These are phyloP conservation scores for Cucurbita moschata DNA, from an alignment of 306 rosid species.

Conservation along the genomic window DNA sequence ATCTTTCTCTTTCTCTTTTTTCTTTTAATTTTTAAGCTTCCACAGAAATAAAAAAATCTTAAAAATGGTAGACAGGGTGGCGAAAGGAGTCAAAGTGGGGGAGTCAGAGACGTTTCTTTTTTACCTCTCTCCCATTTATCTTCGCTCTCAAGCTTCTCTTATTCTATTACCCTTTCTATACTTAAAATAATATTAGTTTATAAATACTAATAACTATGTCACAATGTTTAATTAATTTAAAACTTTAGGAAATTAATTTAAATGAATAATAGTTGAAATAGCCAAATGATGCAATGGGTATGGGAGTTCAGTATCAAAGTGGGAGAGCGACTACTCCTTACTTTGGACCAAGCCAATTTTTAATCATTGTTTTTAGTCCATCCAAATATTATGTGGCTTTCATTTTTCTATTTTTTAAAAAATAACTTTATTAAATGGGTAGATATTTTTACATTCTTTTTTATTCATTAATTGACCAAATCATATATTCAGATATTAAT, in stretches of 20 bases:
- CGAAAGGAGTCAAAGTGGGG: slow-evolving; percentile 51
- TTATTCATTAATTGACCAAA: no score
- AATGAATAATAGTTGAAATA: no score
- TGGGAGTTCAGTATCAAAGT: no score
- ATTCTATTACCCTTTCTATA: neutral
- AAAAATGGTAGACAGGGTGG: slow-evolving; percentile 73
- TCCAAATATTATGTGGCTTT: neutral
- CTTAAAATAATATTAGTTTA: no score
- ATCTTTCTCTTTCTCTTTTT: neutral
- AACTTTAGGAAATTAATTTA: no score
- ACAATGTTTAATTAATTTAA: no score
- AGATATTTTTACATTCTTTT: neutral
- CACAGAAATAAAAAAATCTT: neutral
- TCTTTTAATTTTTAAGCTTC: neutral
- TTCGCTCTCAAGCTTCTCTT: neutral
- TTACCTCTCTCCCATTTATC: neutral
- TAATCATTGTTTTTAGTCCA: neutral
- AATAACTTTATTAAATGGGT: neutral
- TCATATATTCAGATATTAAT: no score
- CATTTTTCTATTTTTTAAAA: neutral
- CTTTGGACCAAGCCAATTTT: no score
- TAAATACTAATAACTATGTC: no score
- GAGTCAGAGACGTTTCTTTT: neutral
- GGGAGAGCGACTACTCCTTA: no score
- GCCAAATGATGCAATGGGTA: no score